These are phyloP conservation scores for Phytophthora sp. DNA, from an alignment of 352 stramenopile genomes.

Conservation along the genomic window DNA sequence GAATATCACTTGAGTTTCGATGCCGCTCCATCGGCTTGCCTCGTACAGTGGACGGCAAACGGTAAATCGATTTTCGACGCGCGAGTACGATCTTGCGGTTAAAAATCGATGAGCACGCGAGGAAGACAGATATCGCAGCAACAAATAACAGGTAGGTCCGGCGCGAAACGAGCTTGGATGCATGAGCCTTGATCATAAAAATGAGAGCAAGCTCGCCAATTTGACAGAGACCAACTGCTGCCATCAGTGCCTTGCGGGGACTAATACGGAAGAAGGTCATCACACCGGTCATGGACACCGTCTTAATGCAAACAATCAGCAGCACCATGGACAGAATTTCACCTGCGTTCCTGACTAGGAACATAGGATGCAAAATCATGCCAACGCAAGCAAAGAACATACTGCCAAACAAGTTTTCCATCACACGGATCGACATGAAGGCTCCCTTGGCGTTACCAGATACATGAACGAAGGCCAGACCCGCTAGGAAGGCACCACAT, in stretches of 20 bases:
- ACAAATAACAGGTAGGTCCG: conserved; percentile 86
- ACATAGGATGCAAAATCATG: conserved; percentile 89
- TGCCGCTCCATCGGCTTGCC: conserved; percentile 21
- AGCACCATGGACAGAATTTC: conserved; percentile 87
- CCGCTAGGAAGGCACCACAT: conserved; percentile 83
- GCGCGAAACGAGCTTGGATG: conserved; percentile 81
- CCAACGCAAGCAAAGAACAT: conserved; percentile 91
- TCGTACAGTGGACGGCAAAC: conserved; percentile 48
- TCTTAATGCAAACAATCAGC: conserved; percentile 82
- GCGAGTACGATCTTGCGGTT: conserved; percentile 75
- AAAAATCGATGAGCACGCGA: conserved; percentile 83
- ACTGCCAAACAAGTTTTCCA: conserved; percentile 89
- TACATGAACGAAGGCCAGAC: conserved; percentile 80
- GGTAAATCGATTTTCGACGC: conserved; percentile 64
- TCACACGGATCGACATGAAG: conserved; percentile 85
- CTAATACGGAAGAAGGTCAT: conserved; percentile 85
- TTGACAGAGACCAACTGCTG: conserved; percentile 78
- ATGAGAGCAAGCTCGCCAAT: conserved; percentile 88
- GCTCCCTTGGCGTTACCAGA: conserved; percentile 68
- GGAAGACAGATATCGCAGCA: conserved; percentile 79
- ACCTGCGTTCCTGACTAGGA: conserved; percentile 73
- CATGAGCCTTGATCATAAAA: conserved; percentile 91
- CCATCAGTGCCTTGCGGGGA: conserved; percentile 76
- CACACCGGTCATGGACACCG: conserved; percentile 69
- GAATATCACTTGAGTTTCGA: conserved; percentile 15